These are phyloP conservation scores for Aristolochia fimbriata DNA, from an alignment of 164 flowering plant genomes.

Conservation along the genomic window DNA sequence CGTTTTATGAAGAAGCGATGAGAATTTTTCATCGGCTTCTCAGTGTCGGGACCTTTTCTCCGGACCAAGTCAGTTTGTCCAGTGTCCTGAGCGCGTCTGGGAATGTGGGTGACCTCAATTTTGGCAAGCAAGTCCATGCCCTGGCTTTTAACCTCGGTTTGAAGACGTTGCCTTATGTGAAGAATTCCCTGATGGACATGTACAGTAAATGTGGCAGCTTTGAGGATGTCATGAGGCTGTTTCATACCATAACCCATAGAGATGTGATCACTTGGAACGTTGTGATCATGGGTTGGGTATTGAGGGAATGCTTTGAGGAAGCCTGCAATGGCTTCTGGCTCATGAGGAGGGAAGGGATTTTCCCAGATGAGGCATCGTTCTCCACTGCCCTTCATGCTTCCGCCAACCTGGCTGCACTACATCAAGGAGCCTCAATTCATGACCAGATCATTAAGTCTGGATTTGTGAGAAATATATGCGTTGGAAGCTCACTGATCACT, in stretches of 20 bases:
- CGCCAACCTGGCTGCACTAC: constrained; percentile 36
- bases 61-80: constrained; percentile 45
- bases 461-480: constrained; percentile 21
- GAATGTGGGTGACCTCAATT: constrained; percentile 16
- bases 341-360: constrained; percentile 43
- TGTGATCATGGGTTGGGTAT: constrained; percentile 40
- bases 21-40: constrained; percentile 22
- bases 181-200: constrained; percentile 13
- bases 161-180: constrained; percentile 19
- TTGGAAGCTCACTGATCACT: constrained; percentile 40
- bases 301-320: constrained; percentile 33
- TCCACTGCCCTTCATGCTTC: constrained; percentile 42
- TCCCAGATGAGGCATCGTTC: constrained; percentile 22
- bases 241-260: constrained; percentile 16
- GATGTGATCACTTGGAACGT: constrained; percentile 61
- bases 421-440: constrained; percentile 41
- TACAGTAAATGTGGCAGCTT: constrained; percentile 20
- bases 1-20: constrained; percentile 25
- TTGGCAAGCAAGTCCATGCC: constrained; percentile 50
- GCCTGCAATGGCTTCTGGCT: constrained; percentile 41
- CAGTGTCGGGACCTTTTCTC: constrained; percentile 17
- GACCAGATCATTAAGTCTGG: constrained; percentile 41
- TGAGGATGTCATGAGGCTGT: constrained; percentile 30
- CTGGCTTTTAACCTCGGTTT: constrained; percentile 29
- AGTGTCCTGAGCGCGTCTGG: constrained; percentile 45